Conservation (phyloP, 108 stramenopile species). For the Ochromonas danica region DNA sequence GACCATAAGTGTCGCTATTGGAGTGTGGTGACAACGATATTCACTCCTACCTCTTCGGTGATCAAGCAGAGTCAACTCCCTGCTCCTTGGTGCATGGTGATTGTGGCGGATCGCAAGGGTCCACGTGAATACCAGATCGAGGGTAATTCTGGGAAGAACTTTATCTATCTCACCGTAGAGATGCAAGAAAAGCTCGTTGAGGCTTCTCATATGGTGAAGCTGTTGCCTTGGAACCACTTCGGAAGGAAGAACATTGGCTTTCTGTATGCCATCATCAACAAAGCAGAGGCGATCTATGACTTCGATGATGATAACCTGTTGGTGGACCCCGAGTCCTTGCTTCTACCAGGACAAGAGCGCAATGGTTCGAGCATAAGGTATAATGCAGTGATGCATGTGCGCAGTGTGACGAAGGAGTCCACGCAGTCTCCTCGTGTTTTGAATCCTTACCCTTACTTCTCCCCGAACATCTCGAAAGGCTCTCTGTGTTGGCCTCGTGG, state of each 20-base stretch:
- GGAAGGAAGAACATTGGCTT: constrained; percentile 66
- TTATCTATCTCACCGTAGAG: constrained; percentile 34
- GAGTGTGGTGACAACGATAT: constrained; percentile 64
- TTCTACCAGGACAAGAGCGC: no score
- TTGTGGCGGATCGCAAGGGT: constrained; percentile 61
- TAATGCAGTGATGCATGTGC: no score
- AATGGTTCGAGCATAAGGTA: no score
- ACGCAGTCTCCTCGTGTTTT: constrained; percentile 33
- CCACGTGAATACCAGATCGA: constrained; percentile 27
- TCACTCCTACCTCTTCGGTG: constrained; percentile 51
- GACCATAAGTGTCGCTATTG: constrained; percentile 30
- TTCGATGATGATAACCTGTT: constrained; percentile 70
- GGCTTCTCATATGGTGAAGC: neutral
- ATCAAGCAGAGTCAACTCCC: constrained; percentile 24
- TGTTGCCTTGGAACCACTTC: constrained; percentile 58
- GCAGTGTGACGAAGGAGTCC: no score
- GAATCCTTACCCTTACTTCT: constrained; percentile 61
- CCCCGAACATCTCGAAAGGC: constrained; percentile 39
- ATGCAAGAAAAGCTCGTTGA: constrained; percentile 41
- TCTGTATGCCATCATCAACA: constrained; percentile 50
- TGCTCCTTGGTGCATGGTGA: constrained; percentile 60
- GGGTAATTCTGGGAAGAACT: neutral
- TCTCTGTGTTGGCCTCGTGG: constrained; percentile 60
- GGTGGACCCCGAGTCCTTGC: no score
- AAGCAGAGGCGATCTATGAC: constrained; percentile 52